These are phyloP conservation scores for Dichomitus squalens DNA, from an alignment of 1,284 basidiomycete genomes.

Conservation along the genomic window DNA sequence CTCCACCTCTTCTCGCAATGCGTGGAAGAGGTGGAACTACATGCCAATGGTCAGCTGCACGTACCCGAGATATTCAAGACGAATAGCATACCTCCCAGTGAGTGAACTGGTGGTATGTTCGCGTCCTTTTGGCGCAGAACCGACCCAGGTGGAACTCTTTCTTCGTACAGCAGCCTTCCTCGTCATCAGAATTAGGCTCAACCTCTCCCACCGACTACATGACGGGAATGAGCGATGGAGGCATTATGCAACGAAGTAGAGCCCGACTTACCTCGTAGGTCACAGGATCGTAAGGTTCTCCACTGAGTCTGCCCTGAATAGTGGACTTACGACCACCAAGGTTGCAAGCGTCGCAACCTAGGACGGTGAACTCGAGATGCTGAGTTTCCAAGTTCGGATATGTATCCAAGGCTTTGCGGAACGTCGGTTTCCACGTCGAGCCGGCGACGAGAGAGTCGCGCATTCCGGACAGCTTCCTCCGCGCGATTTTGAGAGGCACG, in stretches of 20 bases:
- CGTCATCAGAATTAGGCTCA: constrained; percentile 37
- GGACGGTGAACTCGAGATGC: constrained; percentile 55
- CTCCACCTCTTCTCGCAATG: constrained; percentile 57
- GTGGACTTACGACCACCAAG: constrained; percentile 71
- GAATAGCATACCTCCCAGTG: constrained; percentile 79
- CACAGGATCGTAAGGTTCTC: constrained; percentile 57
- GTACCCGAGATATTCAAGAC: neutral
- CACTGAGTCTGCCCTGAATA: constrained; percentile 55
- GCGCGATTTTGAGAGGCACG: constrained; percentile 61
- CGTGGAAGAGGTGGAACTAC: constrained; percentile 63
- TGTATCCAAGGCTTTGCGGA: constrained; percentile 63
- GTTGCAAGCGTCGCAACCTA: constrained; percentile 79
- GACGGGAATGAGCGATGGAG: neutral
- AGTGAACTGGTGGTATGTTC: constrained; percentile 72
- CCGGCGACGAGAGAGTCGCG: constrained; percentile 75
- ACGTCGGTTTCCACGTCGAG: constrained; percentile 75
- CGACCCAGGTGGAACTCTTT: constrained; percentile 62
- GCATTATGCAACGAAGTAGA: neutral
- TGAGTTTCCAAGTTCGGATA: constrained; percentile 65
- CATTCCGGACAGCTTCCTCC: constrained; percentile 67
- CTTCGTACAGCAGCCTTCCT: constrained; percentile 35
- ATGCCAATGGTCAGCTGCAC: neutral
- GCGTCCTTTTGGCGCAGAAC: constrained; percentile 73
- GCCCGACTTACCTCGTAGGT: constrained; percentile 53
- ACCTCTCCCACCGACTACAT: constrained; percentile 26